Base-by-base conservation (phyloP, 2,329 filamentous ascomycete genomes). In the Fusarium floridanum region DNA sequence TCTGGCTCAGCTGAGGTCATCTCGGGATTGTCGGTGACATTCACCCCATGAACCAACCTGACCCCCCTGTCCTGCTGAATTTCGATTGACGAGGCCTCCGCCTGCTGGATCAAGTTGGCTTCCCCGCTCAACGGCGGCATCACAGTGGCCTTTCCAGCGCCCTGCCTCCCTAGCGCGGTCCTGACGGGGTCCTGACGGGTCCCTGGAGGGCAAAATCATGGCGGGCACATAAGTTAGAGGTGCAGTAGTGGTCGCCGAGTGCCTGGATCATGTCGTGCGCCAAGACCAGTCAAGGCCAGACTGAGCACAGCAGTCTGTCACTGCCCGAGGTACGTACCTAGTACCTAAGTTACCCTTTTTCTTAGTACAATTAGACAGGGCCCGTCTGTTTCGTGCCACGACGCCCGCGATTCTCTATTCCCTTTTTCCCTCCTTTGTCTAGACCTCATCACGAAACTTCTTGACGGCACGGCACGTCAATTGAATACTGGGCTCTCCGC, bases 241-340 rank as follows among this genome's bases (percentile, higher is more conserved):
- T 39, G 63, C 70, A 64, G 61, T 59, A 72, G 69, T 43, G 64
- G 70, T 76, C 67, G 69, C 72, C 74, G 74, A 72, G 65, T 43
- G 76, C 71, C 69, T 79, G 74, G 72, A 55, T 68, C 60, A 62
- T 67, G 57, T 67, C 68, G 36, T 27, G 57, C 73, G 69, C 76
- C 76, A 77, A 76, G 75, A 65, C 73, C 62, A 74, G 66, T 77
- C 12, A 59, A 53, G 61, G 57, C 73, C 73, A 74, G 73, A 73
- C 71, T 71, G 61, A 71, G 64, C 32, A 20, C 70, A 45, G 61
- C 55, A 75, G 65, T 67, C 69, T 75, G 72, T 75, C 72, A 75
- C 69, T 65, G 50, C 10, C 10, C 10, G 50, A 20, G 69, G 53
- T 61, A 64, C 62, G 62, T 64, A 62, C 59, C 63, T 36, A 2